phyloP scores from a whole-genome alignment of 2,329 filamentous ascomycete genomes.

The Stachybotrys elegans region DNA sequence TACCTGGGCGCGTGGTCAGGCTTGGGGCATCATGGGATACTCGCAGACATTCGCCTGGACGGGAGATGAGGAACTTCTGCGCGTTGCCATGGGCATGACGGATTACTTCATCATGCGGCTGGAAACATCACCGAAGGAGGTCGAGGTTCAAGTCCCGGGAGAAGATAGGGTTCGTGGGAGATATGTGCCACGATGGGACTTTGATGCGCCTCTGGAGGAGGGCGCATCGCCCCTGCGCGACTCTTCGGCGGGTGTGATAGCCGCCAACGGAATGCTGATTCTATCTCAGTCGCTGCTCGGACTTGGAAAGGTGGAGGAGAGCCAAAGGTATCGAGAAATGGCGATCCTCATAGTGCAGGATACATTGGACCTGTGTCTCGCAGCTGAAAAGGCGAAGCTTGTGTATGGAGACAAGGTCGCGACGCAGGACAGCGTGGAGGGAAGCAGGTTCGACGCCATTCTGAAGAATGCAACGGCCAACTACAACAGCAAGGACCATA shows the following conservation, averaged over 20 bases:
- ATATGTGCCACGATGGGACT: slow-evolving; percentile 36
- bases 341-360: slow-evolving; percentile 24
- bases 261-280: slow-evolving; percentile 32
- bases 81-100: slow-evolving; percentile 38
- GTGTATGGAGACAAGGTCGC: not conserved
- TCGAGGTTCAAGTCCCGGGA: slow-evolving; percentile 13
- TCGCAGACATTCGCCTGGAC: slow-evolving; percentile 46
- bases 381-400: slow-evolving; percentile 10
- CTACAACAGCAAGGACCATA: slow-evolving; percentile 23
- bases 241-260: slow-evolving; percentile 32
- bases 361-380: slow-evolving; percentile 20
- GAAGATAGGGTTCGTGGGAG: slow-evolving; percentile 11
- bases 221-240: slow-evolving; percentile 22
- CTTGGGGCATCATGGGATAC: slow-evolving; percentile 46
- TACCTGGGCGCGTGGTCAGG: slow-evolving; percentile 48
- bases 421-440: slow-evolving; percentile 9
- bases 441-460: slow-evolving; percentile 22
- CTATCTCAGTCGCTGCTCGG: slow-evolving; percentile 26
- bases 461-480: slow-evolving; percentile 28
- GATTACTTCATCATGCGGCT: slow-evolving; percentile 44
- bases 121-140: slow-evolving; percentile 22
- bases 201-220: slow-evolving; percentile 36
- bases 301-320: slow-evolving; percentile 8
- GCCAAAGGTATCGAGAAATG: slow-evolving; percentile 18
- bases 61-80: slow-evolving; percentile 34